These are phyloP conservation scores for Agaricus blazei DNA, from an alignment of 768 basidiomycete species.

Conservation along the genomic window DNA sequence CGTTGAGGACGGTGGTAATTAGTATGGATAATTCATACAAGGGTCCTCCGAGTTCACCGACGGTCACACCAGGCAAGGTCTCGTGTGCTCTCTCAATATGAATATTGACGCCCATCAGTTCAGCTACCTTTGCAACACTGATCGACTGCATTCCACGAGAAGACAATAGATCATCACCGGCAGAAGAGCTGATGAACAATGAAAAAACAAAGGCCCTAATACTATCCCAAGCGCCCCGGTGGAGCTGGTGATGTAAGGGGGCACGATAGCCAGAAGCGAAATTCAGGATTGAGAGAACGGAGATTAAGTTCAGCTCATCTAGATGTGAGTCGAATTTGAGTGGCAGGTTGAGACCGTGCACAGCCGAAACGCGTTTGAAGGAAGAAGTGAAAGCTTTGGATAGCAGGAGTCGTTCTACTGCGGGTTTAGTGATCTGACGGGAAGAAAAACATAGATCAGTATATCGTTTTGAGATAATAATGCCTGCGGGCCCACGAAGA, in stretches of 20 bases:
- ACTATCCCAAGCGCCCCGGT: conserved; percentile 80
- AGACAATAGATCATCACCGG: conserved; percentile 56
- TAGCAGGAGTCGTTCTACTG: conserved; percentile 56
- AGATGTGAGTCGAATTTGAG: conserved; percentile 70
- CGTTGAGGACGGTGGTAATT: conserved; percentile 56
- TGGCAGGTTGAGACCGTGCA: conserved; percentile 73
- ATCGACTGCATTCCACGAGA: conserved; percentile 61
- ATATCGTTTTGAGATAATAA: no score
- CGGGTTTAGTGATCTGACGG: conserved; percentile 48
- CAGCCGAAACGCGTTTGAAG: conserved; percentile 53
- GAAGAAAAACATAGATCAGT: neutral
- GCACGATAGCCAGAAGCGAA: conserved; percentile 80
- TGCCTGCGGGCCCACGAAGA: neutral
- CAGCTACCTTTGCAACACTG: conserved; percentile 54
- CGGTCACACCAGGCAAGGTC: conserved; percentile 57
- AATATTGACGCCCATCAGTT: conserved; percentile 64
- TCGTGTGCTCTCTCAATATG: conserved; percentile 71
- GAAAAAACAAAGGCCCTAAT: conserved; percentile 72
- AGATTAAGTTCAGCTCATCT: conserved; percentile 80
- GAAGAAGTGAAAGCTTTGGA: conserved; percentile 61
- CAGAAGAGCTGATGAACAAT: conserved; percentile 62
- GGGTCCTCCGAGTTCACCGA: conserved; percentile 75
- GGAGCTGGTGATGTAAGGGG: conserved; percentile 64
- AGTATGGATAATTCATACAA: conserved; percentile 69
- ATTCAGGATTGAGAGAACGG: conserved; percentile 73